Conservation (phyloP, 1,284 basidiomycete species). For the Polyporus tsugae region DNA sequence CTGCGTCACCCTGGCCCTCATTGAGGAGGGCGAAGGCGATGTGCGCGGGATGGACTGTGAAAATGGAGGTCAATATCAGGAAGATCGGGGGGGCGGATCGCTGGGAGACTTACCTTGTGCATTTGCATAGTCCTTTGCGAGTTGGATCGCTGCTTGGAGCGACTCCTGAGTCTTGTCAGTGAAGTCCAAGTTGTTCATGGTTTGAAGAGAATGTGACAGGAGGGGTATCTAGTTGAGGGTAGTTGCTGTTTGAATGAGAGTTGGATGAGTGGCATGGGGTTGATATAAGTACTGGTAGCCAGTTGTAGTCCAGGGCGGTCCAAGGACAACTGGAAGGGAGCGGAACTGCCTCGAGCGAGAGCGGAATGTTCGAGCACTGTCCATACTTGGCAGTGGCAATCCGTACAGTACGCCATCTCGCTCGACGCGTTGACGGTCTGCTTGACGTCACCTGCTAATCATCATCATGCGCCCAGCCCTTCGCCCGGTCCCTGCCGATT, state of each 20-base stretch:
- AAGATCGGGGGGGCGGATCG: not conserved
- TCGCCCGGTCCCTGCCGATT: constrained; percentile 30
- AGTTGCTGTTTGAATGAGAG: constrained; percentile 30
- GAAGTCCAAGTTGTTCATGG: constrained; percentile 70
- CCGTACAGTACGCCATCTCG: too few relatives aligned
- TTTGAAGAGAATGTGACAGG: constrained; percentile 22
- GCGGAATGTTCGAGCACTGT: constrained; percentile 31
- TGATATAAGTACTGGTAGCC: constrained; percentile 28
- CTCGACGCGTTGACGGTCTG: not conserved
- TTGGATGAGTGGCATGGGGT: constrained; percentile 34
- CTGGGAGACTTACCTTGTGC: constrained; percentile 64
- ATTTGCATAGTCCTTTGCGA: constrained; percentile 85
- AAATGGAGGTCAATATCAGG: constrained; percentile 13
- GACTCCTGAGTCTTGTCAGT: constrained; percentile 82
- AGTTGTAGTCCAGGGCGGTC: constrained; percentile 11
- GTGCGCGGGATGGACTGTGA: constrained; percentile 76
- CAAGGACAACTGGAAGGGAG: constrained; percentile 29
- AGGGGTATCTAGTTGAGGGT: constrained; percentile 33
- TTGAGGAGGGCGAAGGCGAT: constrained; percentile 81
- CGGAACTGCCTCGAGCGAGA: constrained; percentile 26
- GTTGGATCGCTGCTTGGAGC: constrained; percentile 73
- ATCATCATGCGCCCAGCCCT: not conserved
- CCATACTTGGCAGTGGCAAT: constrained; percentile 20
- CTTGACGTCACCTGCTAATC: constrained; percentile 30
- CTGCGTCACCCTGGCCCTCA: constrained; percentile 53